A percentile compares a stretch with the other conserved stretches of the same genome.
Conservation (phyloP, 176 grass and related monocot genomes). For the Ensete glaucum region DNA sequence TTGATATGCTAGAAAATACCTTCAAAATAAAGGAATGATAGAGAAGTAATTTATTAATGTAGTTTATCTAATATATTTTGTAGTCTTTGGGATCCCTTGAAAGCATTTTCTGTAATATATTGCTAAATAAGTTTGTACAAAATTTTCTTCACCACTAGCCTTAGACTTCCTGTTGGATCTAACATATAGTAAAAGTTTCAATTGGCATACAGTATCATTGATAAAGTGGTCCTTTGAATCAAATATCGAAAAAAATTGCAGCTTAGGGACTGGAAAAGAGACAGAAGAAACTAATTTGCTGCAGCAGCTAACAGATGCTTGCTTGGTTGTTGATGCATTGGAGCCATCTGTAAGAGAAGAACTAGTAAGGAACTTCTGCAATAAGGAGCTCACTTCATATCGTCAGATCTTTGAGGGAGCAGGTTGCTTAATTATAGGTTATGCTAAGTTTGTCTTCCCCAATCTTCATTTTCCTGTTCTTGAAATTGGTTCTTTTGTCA, state of each 20-base stretch:
- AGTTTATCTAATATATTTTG: too few relatives aligned
- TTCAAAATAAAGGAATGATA: too few relatives aligned
- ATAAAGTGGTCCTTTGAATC: background rate
- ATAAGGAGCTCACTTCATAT: constrained; percentile 95
- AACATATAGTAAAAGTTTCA: background rate
- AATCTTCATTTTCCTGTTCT: constrained; percentile 17
- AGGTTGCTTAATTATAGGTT: constrained; percentile 42
- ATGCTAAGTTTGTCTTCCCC: constrained; percentile 7
- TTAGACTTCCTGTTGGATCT: background rate
- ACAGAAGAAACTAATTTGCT: constrained; percentile 81
- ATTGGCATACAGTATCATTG: background rate
- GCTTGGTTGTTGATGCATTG: constrained; percentile 95
- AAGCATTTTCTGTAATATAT: too few relatives aligned
- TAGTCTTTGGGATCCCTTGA: too few relatives aligned
- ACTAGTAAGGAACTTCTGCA: constrained; percentile 97
- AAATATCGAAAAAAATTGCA: constrained; percentile 26
- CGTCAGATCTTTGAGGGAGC: constrained; percentile 98
- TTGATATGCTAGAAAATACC: too few relatives aligned
- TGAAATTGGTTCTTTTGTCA: constrained; percentile 3
- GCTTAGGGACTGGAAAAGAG: constrained; percentile 99
- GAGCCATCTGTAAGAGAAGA: constrained; percentile 96
- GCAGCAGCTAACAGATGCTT: constrained; percentile 93
- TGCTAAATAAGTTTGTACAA: too few relatives aligned
- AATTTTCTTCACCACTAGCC: too few relatives aligned
- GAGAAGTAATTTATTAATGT: too few relatives aligned